Conservation (phyloP, 2,329 filamentous ascomycete species). For the Talaromyces marneffei region DNA sequence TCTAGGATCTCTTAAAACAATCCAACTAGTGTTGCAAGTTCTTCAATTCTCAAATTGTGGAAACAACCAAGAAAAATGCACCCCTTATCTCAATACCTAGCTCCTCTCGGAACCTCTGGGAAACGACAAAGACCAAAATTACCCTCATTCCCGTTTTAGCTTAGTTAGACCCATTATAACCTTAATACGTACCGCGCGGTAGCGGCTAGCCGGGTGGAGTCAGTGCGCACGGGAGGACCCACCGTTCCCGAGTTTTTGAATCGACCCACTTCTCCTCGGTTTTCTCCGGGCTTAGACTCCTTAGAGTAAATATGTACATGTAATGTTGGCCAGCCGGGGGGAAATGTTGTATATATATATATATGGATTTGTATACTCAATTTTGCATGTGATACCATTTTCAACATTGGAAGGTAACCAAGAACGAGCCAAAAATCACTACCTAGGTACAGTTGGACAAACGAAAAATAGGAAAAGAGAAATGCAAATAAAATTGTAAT, state of each 20-base stretch:
- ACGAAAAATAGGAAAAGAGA: not conserved
- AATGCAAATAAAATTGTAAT: not conserved
- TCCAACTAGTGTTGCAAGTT: not conserved
- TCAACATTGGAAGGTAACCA: too few relatives aligned
- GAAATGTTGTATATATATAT: too few relatives aligned
- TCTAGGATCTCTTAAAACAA: not conserved
- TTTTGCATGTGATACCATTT: too few relatives aligned
- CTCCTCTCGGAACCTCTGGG: constrained; percentile 1
- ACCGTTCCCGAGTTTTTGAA: not conserved
- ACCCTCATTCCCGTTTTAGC: not conserved
- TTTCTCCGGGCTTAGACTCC: not conserved
- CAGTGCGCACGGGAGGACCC: not conserved
- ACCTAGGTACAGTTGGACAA: too few relatives aligned
- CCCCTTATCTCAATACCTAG: not conserved
- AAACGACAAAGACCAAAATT: not conserved
- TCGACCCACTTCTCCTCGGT: not conserved
- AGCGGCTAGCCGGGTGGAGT: not conserved
- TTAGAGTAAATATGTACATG: not conserved
- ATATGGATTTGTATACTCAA: too few relatives aligned
- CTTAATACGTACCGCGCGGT: not conserved
- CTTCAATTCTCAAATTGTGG: not conserved
- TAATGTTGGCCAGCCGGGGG: too few relatives aligned
- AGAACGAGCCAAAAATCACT: too few relatives aligned
- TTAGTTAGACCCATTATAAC: not conserved
- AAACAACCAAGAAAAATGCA: constrained; percentile 1